phyloP scores from a whole-genome alignment of 192 early-diverging fungal genomes.

The Gonapodya prolifera region DNA sequence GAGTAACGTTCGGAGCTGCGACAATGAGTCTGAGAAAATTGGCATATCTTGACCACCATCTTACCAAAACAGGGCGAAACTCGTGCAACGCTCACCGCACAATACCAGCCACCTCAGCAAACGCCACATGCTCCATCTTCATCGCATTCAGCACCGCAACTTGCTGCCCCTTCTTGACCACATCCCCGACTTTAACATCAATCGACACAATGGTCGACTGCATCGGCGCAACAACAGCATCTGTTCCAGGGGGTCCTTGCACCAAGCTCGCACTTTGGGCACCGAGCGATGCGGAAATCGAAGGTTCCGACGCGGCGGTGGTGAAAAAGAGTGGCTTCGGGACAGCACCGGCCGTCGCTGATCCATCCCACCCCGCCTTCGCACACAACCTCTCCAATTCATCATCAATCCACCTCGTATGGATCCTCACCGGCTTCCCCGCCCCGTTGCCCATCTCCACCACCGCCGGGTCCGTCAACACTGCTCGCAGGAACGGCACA shows the following conservation, averaged over 20 bases:
- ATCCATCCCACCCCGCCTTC: neutral
- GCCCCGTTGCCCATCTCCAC: neutral
- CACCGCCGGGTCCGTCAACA: neutral
- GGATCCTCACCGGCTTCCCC: neutral
- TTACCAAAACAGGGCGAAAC: neutral
- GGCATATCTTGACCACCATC: neutral
- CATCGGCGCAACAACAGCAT: neutral
- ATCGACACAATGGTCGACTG: neutral
- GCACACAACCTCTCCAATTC: neutral
- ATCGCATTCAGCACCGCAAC: conserved; percentile 3
- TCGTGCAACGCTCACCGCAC: neutral
- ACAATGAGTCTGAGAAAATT: neutral
- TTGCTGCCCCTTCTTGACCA: conserved; percentile 5
- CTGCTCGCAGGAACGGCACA: neutral
- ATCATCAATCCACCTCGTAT: conserved; percentile 1
- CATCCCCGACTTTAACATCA: neutral
- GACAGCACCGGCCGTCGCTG: neutral
- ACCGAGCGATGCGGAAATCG: neutral
- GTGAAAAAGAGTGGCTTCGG: neutral
- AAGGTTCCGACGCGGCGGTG: neutral
- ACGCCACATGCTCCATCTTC: conserved; percentile 7
- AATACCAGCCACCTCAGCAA: neutral
- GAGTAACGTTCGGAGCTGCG: neutral
- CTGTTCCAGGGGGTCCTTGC: neutral
- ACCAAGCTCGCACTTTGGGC: neutral